Conservation (phyloP, 225 moss, liverwort and hornwort species). For the Physcomitrellopsis africana region DNA sequence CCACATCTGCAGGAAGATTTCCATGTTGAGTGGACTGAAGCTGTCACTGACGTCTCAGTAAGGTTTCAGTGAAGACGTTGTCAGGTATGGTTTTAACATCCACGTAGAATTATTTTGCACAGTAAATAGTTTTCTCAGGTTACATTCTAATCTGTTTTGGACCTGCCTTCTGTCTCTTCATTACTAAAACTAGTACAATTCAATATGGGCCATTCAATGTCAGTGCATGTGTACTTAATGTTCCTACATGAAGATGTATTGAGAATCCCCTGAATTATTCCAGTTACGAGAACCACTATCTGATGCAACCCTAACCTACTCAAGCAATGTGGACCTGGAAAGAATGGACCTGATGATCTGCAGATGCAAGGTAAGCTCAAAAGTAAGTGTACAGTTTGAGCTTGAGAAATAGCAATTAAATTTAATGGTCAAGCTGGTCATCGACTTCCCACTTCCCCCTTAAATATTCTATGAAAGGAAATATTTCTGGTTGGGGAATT, state of each 20-base stretch:
- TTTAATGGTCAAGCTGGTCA: neutral
- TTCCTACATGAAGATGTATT: neutral
- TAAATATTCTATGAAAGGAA: neutral
- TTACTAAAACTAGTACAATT: neutral
- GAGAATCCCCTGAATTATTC: neutral
- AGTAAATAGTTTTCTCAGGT: neutral
- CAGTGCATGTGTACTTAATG: neutral
- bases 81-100: neutral
- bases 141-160: neutral
- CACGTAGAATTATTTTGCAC: neutral
- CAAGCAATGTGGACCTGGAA: neutral
- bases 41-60: too few species aligned
- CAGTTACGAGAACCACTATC: neutral
- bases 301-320: neutral
- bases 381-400: neutral
- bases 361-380: constrained; percentile 4
- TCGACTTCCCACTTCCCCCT: neutral
- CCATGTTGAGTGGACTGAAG: neutral
- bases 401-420: neutral
- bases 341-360: neutral
- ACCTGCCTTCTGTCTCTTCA: neutral
- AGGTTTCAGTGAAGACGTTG: neutral
- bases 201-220: neutral
- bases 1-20: neutral
- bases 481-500: neutral